Conservation (phyloP, 108 stramenopile genomes). For the Cyclotella baltica region DNA sequence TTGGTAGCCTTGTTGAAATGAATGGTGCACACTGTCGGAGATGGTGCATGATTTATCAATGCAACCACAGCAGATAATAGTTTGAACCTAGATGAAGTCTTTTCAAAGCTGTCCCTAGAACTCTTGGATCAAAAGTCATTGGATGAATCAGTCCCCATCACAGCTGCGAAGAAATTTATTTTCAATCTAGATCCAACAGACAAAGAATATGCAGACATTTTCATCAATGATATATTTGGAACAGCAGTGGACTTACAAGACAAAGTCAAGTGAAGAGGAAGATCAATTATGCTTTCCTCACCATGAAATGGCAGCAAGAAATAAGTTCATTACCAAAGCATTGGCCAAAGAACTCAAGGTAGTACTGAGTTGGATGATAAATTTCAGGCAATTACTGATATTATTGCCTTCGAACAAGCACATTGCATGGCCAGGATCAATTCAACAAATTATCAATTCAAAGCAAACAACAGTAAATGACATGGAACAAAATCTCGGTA, state of each 20-base stretch:
- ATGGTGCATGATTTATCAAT: background rate
- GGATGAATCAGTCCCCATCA: background rate
- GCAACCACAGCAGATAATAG: background rate
- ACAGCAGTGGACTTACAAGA: too few relatives aligned
- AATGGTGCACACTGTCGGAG: conserved; percentile 15
- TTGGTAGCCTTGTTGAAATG: conserved; percentile 12
- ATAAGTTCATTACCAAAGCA: too few relatives aligned
- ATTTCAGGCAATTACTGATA: background rate
- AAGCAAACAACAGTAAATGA: too few relatives aligned
- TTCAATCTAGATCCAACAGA: background rate
- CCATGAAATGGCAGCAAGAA: too few relatives aligned
- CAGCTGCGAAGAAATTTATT: background rate
- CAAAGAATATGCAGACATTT: too few relatives aligned
- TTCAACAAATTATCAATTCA: too few relatives aligned
- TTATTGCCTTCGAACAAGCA: too few relatives aligned
- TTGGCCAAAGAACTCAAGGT: conserved; percentile 1
- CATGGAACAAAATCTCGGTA: too few relatives aligned
- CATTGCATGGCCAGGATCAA: too few relatives aligned
- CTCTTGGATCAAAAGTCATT: background rate
- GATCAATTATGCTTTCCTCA: background rate
- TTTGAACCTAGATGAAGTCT: background rate
- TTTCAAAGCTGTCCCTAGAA: background rate
- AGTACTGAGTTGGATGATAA: too few relatives aligned
- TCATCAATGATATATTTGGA: too few relatives aligned
- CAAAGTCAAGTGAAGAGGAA: background rate